Evolutionary conservation across 2,329 filamentous ascomycete species (phyloP).

Genomic region (Fusarium praegraminearum): DNA sequence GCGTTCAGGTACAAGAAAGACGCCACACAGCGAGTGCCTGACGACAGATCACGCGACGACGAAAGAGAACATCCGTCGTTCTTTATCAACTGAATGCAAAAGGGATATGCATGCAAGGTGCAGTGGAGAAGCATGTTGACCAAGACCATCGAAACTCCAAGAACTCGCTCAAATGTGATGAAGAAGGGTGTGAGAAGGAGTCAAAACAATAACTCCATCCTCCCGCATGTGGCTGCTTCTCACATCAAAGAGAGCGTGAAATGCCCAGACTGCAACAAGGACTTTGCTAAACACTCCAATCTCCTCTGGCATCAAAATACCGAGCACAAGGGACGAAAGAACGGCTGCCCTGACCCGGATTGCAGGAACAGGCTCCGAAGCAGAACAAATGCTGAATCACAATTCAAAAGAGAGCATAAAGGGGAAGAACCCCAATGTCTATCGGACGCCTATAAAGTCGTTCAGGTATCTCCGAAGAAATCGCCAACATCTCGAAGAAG

Average conservation of each 20-base stretch:
- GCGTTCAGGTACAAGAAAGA: neutral
- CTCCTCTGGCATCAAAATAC: neutral
- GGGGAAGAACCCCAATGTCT: neutral
- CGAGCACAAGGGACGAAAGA: neutral
- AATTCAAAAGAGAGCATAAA: neutral
- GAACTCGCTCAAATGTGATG: neutral
- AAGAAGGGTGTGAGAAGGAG: neutral
- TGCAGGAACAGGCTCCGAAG: neutral
- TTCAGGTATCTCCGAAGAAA: neutral
- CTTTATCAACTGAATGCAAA: neutral
- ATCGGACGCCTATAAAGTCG: neutral
- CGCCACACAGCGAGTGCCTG: neutral
- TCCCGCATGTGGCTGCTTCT: neutral
- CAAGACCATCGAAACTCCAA: neutral
- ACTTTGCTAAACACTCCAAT: neutral
- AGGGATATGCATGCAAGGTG: neutral
- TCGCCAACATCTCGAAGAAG: neutral
- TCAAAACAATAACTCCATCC: neutral
- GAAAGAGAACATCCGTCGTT: neutral
- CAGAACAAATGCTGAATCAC: neutral
- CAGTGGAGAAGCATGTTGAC: neutral
- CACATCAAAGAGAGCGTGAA: neutral
- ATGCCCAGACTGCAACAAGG: neutral
- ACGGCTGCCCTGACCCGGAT: neutral
- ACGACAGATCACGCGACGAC: neutral